Evolutionary conservation across 108 stramenopile species (phyloP), one percentile per base, ranked within the genome.

Genomic region (Discostella pseudostelligera): DNA sequence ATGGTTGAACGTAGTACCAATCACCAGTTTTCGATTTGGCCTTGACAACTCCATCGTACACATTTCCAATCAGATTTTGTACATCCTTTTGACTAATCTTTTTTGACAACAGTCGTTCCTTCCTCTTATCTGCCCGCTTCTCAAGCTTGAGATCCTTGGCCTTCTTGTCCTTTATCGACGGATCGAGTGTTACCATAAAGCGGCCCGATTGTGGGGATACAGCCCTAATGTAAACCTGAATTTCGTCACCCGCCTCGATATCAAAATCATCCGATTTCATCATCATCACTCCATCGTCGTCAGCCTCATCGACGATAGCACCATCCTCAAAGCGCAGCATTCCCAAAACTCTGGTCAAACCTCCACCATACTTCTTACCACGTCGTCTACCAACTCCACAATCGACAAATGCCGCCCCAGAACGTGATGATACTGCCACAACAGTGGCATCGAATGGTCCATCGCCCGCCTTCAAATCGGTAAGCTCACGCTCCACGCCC

Each of bases 1-100:
- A 19, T 6, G 92, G 92, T 73, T 90, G 81, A 8, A 93, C 92
- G 69, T 93, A 93, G 13, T 83, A 74, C 85, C 88, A 90, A 61
- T 81, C 75, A 0, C 92, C 89, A 14, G 83, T 69, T 19, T 88
- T 85, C 14, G 87, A 88, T 39, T 71, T 73, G 39, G 92, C 92
- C 69, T 85, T 88, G 28, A 93, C 86, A 14, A 84, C 51, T 11
- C 92, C 92, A 11, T 76, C 72, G 65, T 63, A 82, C 59, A 87
- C 83, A 37, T 57, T 65, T 12, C 92, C 92, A 51, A 74, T 39
- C 49, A 86, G 42, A 19, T 66, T 21, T 48, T 59, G 25, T 63
- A 67, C 48, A 82, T 79, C 24, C 19, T 74, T 25, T 35, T 67
- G 13, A 56, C 49, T 45, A 81, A 25, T 64, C 63, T 17, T 64